phyloP scores from a whole-genome alignment of 768 basidiomycete genomes.

The Hygrophorus russula region DNA sequence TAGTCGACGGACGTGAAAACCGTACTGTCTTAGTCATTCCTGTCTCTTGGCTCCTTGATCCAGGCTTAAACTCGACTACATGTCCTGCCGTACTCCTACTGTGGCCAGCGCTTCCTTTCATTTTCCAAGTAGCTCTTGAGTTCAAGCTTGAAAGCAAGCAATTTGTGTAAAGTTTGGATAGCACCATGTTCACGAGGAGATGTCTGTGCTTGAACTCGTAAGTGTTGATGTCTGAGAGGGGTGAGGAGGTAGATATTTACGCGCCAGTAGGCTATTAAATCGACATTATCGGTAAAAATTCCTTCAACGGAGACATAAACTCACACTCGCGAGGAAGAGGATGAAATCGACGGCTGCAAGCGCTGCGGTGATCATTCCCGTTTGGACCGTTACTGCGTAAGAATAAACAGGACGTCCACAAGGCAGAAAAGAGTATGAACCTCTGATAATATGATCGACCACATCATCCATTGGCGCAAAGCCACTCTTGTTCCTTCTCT shows the following conservation, averaged over 20 bases:
- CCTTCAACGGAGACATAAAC: constrained; percentile 1
- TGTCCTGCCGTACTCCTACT: neutral
- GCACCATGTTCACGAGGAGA: constrained; percentile 25
- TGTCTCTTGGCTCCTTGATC: neutral
- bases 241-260: constrained; percentile 9
- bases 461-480: constrained; percentile 28
- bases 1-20: neutral
- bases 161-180: constrained; percentile 31
- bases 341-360: constrained; percentile 23
- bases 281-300: neutral
- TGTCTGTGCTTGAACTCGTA: constrained; percentile 15
- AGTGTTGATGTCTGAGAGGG: neutral
- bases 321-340: constrained; percentile 19
- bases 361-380: constrained; percentile 23
- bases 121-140: constrained; percentile 20
- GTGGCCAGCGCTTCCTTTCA: constrained; percentile 1
- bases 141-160: constrained; percentile 27
- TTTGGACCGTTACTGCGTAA: constrained; percentile 25
- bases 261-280: constrained; percentile 13
- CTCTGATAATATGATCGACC: constrained; percentile 30
- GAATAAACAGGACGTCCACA: neutral
- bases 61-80: neutral
- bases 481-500: constrained; percentile 32
- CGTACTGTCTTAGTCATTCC: too few species aligned
- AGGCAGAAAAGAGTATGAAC: constrained; percentile 12